phyloP scores from a whole-genome alignment of 2,329 filamentous ascomycete genomes.

The Xylariaceae sp. region DNA sequence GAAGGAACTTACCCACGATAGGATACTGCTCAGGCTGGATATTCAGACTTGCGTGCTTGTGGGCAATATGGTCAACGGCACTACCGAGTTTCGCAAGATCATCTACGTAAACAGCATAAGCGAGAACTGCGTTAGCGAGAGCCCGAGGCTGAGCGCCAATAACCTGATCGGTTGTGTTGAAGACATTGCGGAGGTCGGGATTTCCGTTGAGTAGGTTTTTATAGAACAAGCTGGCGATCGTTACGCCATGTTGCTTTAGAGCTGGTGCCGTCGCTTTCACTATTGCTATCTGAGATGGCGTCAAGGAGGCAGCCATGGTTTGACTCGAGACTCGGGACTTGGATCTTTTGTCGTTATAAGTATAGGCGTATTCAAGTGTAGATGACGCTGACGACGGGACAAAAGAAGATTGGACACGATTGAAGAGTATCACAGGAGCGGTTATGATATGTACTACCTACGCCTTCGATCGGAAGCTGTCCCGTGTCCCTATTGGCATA shows the following conservation, averaged over 20 bases:
- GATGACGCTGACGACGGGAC: not conserved
- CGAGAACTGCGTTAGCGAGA: constrained; percentile 64
- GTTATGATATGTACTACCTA: not conserved
- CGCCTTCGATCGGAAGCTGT: not conserved
- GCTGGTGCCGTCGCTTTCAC: constrained; percentile 76
- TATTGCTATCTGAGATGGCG: constrained; percentile 60
- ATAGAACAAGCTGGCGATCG: constrained; percentile 72
- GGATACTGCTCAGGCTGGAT: constrained; percentile 65
- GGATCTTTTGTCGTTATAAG: too few relatives aligned
- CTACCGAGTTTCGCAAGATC: constrained; percentile 57
- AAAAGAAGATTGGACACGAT: not conserved
- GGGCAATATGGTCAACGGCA: constrained; percentile 63
- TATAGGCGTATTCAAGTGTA: not conserved
- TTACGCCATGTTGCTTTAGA: constrained; percentile 61
- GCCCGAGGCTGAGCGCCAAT: constrained; percentile 66
- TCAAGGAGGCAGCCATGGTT: constrained; percentile 47
- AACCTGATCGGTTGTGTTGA: constrained; percentile 65
- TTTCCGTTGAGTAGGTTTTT: constrained; percentile 60
- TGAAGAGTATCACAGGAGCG: not conserved
- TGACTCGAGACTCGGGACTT: not conserved
- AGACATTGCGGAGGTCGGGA: constrained; percentile 64
- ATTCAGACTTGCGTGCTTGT: constrained; percentile 71
- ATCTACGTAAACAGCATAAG: constrained; percentile 70
- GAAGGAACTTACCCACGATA: constrained; percentile 64
- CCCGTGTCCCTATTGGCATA: not conserved